Evolutionary conservation across 257 asterid species (phyloP).

Genomic region (Solanum pennellii): DNA sequence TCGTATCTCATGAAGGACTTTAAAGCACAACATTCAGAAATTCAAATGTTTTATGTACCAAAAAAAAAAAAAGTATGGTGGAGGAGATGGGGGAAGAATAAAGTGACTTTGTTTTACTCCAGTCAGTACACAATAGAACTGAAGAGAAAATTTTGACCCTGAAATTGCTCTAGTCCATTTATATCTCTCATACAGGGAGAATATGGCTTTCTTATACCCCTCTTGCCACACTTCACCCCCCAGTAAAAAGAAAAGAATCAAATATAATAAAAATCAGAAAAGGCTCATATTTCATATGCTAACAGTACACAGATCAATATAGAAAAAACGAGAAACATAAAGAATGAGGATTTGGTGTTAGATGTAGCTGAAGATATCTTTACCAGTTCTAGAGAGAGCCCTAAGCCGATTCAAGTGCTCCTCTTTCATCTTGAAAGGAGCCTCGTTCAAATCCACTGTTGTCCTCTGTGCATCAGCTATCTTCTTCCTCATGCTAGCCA

Average conservation of each 20-base stretch:
- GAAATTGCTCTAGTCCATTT: neutral
- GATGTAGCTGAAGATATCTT: neutral
- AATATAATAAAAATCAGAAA: neutral
- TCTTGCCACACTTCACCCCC: neutral
- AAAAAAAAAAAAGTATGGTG: neutral
- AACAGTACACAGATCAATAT: neutral
- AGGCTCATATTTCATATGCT: neutral
- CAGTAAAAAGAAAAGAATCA: neutral
- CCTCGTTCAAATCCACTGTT: constrained; percentile 80
- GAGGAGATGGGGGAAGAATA: neutral
- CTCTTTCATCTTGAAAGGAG: constrained; percentile 81
- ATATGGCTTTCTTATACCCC: neutral
- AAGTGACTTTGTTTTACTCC: neutral
- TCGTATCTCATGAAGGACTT: neutral
- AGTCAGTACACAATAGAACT: neutral
- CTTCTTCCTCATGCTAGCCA: constrained; percentile 25
- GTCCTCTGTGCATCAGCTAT: constrained; percentile 35
- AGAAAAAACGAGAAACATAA: neutral
- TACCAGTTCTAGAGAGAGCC: constrained; percentile 95
- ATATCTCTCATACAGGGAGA: neutral
- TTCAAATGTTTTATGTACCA: neutral
- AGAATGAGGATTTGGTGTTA: neutral
- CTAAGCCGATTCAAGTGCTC: constrained; percentile 81
- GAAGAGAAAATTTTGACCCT: neutral
- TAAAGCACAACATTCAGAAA: neutral